Percentiles rank a stretch among this genome's conserved stretches.
phyloP scores from a whole-genome alignment of 1,284 basidiomycete species.

The Naganishia liquefaciens region DNA sequence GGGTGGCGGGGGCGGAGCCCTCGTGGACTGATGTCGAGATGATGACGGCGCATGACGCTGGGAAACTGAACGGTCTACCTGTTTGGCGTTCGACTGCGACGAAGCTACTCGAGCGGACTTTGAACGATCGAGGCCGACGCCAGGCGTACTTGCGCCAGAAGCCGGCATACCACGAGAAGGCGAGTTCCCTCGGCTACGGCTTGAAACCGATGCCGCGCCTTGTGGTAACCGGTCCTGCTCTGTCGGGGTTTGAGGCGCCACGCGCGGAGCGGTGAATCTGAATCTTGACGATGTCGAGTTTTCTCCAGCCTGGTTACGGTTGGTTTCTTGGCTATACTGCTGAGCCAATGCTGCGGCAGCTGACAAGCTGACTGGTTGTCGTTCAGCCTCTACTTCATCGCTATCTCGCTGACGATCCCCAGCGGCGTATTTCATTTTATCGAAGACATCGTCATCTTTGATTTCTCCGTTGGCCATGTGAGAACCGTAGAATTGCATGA shows the following conservation, averaged over 20 bases:
- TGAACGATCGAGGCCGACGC: constrained; percentile 50
- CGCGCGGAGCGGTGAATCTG: constrained; percentile 27
- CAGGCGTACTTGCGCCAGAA: constrained; percentile 40
- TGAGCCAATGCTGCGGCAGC: constrained; percentile 17
- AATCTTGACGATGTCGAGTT: constrained; percentile 15
- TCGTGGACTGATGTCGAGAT: constrained; percentile 64
- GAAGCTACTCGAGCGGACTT: constrained; percentile 49
- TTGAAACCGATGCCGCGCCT: constrained; percentile 4
- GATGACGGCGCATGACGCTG: constrained; percentile 39
- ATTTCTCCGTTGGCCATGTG: constrained; percentile 45
- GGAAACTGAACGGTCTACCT: constrained; percentile 47
- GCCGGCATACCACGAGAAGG: constrained; percentile 55
- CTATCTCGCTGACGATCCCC: constrained; percentile 35
- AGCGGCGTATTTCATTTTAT: constrained; percentile 64
- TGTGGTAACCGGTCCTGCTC: constrained; percentile 16
- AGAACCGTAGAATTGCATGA: constrained; percentile 93
- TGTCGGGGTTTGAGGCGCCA: constrained; percentile 30
- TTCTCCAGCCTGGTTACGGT: constrained; percentile 6
- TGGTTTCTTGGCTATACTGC: constrained; percentile 12
- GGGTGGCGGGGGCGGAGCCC: constrained; percentile 42
- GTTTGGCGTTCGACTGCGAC: constrained; percentile 40
- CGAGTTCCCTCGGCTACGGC: constrained; percentile 21
- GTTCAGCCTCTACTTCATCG: constrained; percentile 15
- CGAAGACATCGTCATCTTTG: constrained; percentile 65
- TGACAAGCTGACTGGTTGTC: constrained; percentile 16